Evolutionary conservation across 2,329 filamentous ascomycete species (phyloP), one percentile per base, ranked within the genome.

Genomic region (Phaeophleospora eucalypticola): DNA sequence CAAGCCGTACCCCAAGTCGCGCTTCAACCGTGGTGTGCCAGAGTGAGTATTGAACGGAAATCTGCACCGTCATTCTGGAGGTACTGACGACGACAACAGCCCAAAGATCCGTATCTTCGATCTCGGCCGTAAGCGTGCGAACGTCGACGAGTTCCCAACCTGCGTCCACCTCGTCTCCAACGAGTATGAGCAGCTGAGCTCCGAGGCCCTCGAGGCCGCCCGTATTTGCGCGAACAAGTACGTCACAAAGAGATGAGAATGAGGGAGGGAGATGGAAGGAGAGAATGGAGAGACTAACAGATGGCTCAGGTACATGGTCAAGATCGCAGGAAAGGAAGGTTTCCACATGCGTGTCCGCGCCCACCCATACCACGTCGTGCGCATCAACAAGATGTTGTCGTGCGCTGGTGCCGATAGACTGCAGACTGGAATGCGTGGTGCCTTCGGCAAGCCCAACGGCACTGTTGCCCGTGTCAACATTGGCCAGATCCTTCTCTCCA

Each of bases 361-460:
- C 71, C 93, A 98, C 83, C 93, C 93, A 63, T 98, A 88, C 89
- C 93, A 98, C 83, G 93, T 98, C 78, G 87, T 98, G 82, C 93
- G 93, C 79, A 98, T 98, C 90, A 98, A 98, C 89, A 98, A 98
- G 87, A 98, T 98, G 93, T 91, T 98, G 89, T 97, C 93, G 72
- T 98, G 93, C 77, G 93, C 93, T 71, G 93, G 93, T 83, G 93
- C 93, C 85, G 93, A 98, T 97, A 89, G 93, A 86, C 82, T 98
- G 77, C 93, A 98, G 80, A 98, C 93, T 66, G 93, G 93, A 82
- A 98, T 98, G 93, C 91, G 93, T 86, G 93, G 93, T 85, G 93
- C 93, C 67, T 98, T 89, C 85, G 93, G 93, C 72, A 98, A 98
- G 86, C 93, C 93, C 75, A 95, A 97, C 83, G 93, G 93, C 73